Conservation (phyloP, 2,329 filamentous ascomycete genomes). For the Diaporthe helianthi region DNA sequence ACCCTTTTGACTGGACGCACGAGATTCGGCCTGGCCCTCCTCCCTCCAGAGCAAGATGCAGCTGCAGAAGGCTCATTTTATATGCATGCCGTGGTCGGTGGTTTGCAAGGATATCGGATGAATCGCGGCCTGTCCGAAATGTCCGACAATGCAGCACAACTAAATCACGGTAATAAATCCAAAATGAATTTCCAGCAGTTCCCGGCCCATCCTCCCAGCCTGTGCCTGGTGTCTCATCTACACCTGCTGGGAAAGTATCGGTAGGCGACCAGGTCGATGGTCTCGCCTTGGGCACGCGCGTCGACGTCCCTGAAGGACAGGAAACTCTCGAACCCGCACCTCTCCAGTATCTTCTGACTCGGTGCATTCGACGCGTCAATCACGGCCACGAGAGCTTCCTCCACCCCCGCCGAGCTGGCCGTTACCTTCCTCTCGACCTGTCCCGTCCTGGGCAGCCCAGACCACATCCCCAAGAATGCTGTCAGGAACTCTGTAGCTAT, state of each 20-base stretch:
- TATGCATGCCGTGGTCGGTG: not conserved
- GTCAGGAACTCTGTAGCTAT: constrained; percentile 63
- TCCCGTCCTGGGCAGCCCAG: constrained; percentile 53
- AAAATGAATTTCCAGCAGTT: no score
- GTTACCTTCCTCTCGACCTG: constrained; percentile 53
- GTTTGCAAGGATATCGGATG: constrained; percentile 8
- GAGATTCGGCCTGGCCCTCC: not conserved
- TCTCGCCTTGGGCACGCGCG: constrained; percentile 13
- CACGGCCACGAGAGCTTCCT: constrained; percentile 49
- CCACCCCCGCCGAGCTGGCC: constrained; percentile 46
- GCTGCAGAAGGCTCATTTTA: not conserved
- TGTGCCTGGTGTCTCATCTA: constrained; percentile 39
- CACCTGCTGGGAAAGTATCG: constrained; percentile 36
- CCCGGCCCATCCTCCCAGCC: not conserved
- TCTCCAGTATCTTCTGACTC: constrained; percentile 64
- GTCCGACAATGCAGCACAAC: constrained; percentile 19
- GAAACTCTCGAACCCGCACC: constrained; percentile 60
- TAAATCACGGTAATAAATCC: not conserved
- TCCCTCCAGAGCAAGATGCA: no score
- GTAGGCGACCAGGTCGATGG: constrained; percentile 37
- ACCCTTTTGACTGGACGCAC: not conserved
- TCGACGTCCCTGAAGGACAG: constrained; percentile 41
- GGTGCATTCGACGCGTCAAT: constrained; percentile 56
- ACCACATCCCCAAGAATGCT: constrained; percentile 56
- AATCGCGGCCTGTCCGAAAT: constrained; percentile 29